These are phyloP conservation scores for Suillus spraguei DNA, from an alignment of 768 basidiomycete species.

Conservation along the genomic window DNA sequence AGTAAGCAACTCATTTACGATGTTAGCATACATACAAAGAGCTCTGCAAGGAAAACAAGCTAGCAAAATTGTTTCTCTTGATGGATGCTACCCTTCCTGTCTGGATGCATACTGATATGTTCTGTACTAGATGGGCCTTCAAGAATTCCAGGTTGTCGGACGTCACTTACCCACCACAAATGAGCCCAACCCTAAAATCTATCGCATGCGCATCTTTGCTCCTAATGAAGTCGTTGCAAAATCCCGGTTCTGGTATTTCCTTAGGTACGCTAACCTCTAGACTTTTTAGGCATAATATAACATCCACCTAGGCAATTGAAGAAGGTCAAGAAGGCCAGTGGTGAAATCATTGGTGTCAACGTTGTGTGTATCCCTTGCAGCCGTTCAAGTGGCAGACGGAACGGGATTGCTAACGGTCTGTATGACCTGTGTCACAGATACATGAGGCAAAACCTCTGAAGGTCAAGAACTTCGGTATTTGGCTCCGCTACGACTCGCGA, in stretches of 20 bases:
- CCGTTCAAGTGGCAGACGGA: constrained; percentile 90
- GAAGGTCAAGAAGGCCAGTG: constrained; percentile 99
- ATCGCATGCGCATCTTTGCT: constrained; percentile 99
- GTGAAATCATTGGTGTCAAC: constrained; percentile 98
- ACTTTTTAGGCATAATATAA: background rate
- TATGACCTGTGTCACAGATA: constrained; percentile 64
- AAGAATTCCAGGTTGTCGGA: constrained; percentile 97
- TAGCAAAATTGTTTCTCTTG: constrained; percentile 13
- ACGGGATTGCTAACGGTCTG: constrained; percentile 57
- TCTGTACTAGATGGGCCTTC: constrained; percentile 66
- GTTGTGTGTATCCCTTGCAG: constrained; percentile 80
- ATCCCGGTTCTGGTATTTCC: constrained; percentile 99
- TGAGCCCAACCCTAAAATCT: constrained; percentile 96
- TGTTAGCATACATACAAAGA: background rate
- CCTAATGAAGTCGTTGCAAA: constrained; percentile 99
- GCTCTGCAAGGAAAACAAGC: background rate
- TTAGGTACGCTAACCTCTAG: constrained; percentile 56
- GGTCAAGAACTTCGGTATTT: constrained; percentile 99
- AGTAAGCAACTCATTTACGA: constrained; percentile 27
- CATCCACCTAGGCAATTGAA: constrained; percentile 75
- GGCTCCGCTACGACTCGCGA: constrained; percentile 99
- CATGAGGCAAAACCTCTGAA: constrained; percentile 97
- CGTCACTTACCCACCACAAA: constrained; percentile 94
- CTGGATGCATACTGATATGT: constrained; percentile 24
- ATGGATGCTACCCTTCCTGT: constrained; percentile 33